Base-by-base conservation (phyloP, 495 filamentous ascomycete genomes). In the Talaromyces liani region DNA sequence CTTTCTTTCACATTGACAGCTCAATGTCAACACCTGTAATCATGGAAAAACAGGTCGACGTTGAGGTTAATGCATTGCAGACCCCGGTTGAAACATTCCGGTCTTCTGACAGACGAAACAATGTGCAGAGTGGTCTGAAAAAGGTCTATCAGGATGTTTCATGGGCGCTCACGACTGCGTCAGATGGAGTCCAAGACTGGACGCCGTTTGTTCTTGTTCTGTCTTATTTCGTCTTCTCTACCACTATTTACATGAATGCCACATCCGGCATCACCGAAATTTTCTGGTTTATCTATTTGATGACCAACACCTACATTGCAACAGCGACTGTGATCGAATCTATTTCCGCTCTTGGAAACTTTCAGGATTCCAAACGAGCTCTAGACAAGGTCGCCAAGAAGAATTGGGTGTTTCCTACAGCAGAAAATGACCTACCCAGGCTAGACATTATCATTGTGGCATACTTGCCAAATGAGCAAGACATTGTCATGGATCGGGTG, bases 381-480 rank as follows among this genome's bases (percentile, higher is more conserved):
- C 64, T 71, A 31, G 62, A 62, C 14, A 70, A 74, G 29, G 67
- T 71, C 2, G 66, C 72, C 57, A 64, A 71, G 27, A 75, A 68
- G 9, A 68, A 66, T 20, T 75, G 75, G 72, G 59, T 45, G 2
- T 78, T 77, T 47, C 73, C 73, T 33, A 76, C 74, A 9, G 58
- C 67, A 5, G 70, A 77, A 41, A 65, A 70, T 45, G 58, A 76
- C 6, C 65, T 78, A 9, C 67, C 68, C 6, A 67, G 71, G 22
- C 64, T 78, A 9, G 75, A 78, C 63, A 68, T 78, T 39, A 62
- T 78, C 47, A 74, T 77, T 58, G 75, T 78, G 7, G 75, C 75
- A 4, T 78, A 78, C 60, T 67, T 78, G 4, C 75, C 75, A 3
- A 78, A 78, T 60, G 75, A 78, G 58, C 63, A 77, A 62, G 75